phyloP scores from a whole-genome alignment of 108 stramenopile genomes.

The Fragilaria radians region DNA sequence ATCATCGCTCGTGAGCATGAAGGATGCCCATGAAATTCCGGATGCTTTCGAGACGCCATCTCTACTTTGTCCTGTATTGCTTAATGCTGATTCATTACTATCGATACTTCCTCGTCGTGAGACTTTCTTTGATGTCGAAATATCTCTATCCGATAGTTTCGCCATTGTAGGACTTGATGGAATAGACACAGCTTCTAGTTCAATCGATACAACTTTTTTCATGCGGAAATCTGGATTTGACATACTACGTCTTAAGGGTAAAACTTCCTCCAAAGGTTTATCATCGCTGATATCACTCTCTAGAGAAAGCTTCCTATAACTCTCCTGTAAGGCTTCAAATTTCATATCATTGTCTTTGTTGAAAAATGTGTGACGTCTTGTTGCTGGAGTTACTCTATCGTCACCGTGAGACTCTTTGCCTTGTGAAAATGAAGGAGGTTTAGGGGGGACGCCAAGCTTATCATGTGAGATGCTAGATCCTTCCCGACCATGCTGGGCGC shows the following conservation, averaged over 20 bases:
- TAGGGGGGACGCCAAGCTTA: conserved; percentile 44
- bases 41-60: conserved; percentile 2
- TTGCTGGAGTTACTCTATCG: neutral
- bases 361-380: neutral
- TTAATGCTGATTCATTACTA: conserved; percentile 1
- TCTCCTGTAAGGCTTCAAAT: neutral
- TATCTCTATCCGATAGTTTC: neutral
- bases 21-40: conserved; percentile 7
- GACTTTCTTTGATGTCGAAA: neutral
- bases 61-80: conserved; percentile 1
- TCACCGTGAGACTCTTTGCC: neutral
- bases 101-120: conserved; percentile 8
- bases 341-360: neutral
- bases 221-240: conserved; percentile 6
- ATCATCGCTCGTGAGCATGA: conserved; percentile 6
- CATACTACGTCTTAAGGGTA: neutral
- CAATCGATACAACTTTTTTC: neutral
- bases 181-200: neutral
- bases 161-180: neutral
- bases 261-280: neutral
- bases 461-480: conserved; percentile 1
- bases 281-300: neutral
- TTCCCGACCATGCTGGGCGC: conserved; percentile 9
- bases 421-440: neutral
- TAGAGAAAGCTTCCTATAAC: neutral